Conservation (phyloP, 139 green algal species). For the Pleodorina starrii region DNA sequence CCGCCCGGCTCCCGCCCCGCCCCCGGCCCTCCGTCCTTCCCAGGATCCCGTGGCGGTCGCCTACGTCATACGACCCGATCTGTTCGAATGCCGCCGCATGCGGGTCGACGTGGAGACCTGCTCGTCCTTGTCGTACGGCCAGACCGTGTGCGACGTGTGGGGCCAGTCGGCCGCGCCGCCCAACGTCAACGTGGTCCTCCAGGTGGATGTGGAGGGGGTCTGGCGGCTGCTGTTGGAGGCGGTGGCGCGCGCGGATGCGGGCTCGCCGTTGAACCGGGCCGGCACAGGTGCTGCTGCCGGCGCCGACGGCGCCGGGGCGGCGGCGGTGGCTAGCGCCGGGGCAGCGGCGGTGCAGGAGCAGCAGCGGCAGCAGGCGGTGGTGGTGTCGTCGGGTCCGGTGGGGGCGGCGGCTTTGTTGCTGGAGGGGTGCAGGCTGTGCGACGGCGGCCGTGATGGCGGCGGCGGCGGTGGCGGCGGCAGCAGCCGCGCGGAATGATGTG, state of each 20-base stretch:
- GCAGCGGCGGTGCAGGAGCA: no score
- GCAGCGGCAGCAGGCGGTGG: no score
- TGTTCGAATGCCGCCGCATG: constrained; percentile 81
- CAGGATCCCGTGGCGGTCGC: constrained; percentile 87
- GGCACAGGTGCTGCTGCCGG: not conserved
- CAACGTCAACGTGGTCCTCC: constrained; percentile 79
- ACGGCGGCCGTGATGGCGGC: no score
- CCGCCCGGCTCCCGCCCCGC: not conserved
- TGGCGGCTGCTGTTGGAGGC: constrained; percentile 75
- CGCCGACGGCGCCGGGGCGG: no score
- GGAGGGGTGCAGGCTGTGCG: no score
- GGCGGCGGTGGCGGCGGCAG: no score
- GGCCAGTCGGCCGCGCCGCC: constrained; percentile 51
- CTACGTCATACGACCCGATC: constrained; percentile 79
- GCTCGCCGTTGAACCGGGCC: constrained; percentile 63
- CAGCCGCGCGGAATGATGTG: no score
- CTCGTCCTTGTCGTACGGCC: constrained; percentile 75
- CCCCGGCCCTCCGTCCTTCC: no score
- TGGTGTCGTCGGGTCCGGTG: no score
- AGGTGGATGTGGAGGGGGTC: constrained; percentile 72
- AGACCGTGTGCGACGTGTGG: constrained; percentile 92
- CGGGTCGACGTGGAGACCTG: constrained; percentile 88
- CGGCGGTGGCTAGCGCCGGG: no score
- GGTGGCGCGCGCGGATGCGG: constrained; percentile 61
- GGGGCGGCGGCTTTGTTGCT: no score